A percentile compares a stretch with the other conserved stretches of the same genome.
These are phyloP conservation scores for Jamesozyma lodderae DNA, from an alignment of 805 yeast genomes.

Conservation along the genomic window DNA sequence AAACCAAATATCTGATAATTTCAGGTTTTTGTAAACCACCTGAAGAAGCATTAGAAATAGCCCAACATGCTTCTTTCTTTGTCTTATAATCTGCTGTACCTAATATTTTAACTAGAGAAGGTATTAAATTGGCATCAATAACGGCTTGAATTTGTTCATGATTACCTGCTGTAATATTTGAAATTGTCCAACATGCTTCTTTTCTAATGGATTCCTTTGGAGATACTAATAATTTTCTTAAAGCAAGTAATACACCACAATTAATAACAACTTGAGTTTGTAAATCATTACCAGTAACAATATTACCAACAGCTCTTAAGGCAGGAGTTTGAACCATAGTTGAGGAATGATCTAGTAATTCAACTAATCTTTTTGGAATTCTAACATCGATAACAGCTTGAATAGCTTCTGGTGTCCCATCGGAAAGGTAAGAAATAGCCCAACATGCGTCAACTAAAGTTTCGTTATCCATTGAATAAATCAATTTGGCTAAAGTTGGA, in stretches of 20 bases:
- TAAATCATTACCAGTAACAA: constrained; percentile 91
- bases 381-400: constrained; percentile 96
- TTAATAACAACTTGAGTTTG: constrained; percentile 95
- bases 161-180: constrained; percentile 97
- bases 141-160: constrained; percentile 94
- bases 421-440: constrained; percentile 93
- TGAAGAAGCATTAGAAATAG: constrained; percentile 92
- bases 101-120: constrained; percentile 75
- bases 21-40: constrained; percentile 91
- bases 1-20: constrained; percentile 84
- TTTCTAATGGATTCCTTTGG: constrained; percentile 88
- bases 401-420: constrained; percentile 86
- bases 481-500: constrained; percentile 85
- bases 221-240: constrained; percentile 69
- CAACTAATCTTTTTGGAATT: constrained; percentile 89
- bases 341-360: constrained; percentile 74
- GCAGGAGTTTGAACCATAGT: constrained; percentile 94
- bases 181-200: constrained; percentile 98
- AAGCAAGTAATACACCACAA: constrained; percentile 81
- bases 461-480: constrained; percentile 85
- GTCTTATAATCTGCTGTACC: constrained; percentile 88
- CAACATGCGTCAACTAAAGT: constrained; percentile 96
- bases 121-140: constrained; percentile 87
- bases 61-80: constrained; percentile 99
- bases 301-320: constrained; percentile 92